These are phyloP conservation scores for Euclidium syriacum DNA, from an alignment of 345 rosid genomes.

Conservation along the genomic window DNA sequence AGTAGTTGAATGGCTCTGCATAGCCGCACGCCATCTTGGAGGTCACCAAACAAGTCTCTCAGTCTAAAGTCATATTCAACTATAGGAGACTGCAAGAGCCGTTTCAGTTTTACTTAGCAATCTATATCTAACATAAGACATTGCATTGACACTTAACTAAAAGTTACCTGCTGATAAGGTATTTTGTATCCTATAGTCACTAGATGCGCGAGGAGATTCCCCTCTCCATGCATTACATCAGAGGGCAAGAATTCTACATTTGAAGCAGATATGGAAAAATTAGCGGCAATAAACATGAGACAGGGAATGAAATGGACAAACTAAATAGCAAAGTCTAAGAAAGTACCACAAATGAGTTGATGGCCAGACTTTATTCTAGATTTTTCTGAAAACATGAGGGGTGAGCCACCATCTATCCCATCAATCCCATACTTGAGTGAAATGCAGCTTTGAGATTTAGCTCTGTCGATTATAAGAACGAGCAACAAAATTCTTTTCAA, in stretches of 20 bases:
- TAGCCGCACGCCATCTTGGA: slow-evolving; percentile 88
- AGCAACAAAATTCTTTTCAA: slow-evolving; percentile 85
- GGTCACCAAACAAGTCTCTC: slow-evolving; percentile 62
- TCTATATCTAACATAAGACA: neutral
- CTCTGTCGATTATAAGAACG: slow-evolving; percentile 74
- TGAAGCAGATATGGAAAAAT: slow-evolving; percentile 32
- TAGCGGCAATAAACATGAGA: slow-evolving; percentile 26
- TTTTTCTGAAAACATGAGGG: slow-evolving; percentile 52
- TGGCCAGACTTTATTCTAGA: slow-evolving; percentile 73
- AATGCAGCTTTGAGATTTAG: slow-evolving; percentile 66
- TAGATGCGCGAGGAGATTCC: slow-evolving; percentile 86
- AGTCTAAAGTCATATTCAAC: slow-evolving; percentile 74
- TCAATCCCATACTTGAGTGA: slow-evolving; percentile 83
- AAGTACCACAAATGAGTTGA: slow-evolving; percentile 69
- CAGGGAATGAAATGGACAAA: slow-evolving; percentile 13
- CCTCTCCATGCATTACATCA: slow-evolving; percentile 95
- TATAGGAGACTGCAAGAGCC: slow-evolving; percentile 49
- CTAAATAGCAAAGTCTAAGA: neutral
- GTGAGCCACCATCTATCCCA: slow-evolving; percentile 93
- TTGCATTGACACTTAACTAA: neutral
- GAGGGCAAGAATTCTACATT: slow-evolving; percentile 67
- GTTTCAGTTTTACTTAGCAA: neutral
- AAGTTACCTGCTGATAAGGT: slow-evolving; percentile 73
- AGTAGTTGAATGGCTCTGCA: slow-evolving; percentile 84
- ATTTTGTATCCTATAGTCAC: slow-evolving; percentile 71